A percentile compares a stretch with the other conserved stretches of the same genome.
These are phyloP conservation scores for Hypomyces rosellus DNA, from an alignment of 2,329 filamentous ascomycete genomes.

Conservation along the genomic window DNA sequence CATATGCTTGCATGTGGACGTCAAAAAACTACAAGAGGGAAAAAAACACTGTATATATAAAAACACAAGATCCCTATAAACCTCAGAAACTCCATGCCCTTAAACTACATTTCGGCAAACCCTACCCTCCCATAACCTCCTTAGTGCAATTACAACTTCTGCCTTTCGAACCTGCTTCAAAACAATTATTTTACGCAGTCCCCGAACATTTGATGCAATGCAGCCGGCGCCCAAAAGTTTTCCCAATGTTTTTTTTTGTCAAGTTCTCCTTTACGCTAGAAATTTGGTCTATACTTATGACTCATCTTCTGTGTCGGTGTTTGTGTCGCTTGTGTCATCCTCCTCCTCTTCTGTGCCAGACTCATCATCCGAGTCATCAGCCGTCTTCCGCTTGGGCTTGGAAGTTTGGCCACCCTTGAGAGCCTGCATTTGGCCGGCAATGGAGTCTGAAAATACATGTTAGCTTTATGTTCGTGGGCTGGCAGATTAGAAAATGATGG, in stretches of 20 bases:
- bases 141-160: background rate
- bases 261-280: background rate
- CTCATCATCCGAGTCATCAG: constrained; percentile 57
- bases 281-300: constrained; percentile 29
- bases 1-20: too few relatives aligned
- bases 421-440: constrained; percentile 85
- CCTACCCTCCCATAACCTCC: background rate
- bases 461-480: constrained; percentile 18
- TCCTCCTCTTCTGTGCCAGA: constrained; percentile 70
- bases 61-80: too few relatives aligned
- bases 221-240: too few relatives aligned
- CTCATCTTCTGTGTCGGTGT: constrained; percentile 62
- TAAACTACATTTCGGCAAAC: too few relatives aligned
- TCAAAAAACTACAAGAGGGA: too few relatives aligned
- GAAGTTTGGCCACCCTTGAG: constrained; percentile 65
- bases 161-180: too few relatives aligned
- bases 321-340: constrained; percentile 60
- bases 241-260: background rate
- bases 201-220: too few relatives aligned
- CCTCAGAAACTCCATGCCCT: too few relatives aligned
- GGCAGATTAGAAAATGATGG: background rate
- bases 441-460: constrained; percentile 56
- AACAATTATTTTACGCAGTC: too few relatives aligned
- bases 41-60: background rate
- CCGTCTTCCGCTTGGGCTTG: constrained; percentile 49